Evolutionary conservation across 768 basidiomycete genomes (phyloP), one percentile per base, ranked within the genome.

Genomic region (Epithele typhae): DNA sequence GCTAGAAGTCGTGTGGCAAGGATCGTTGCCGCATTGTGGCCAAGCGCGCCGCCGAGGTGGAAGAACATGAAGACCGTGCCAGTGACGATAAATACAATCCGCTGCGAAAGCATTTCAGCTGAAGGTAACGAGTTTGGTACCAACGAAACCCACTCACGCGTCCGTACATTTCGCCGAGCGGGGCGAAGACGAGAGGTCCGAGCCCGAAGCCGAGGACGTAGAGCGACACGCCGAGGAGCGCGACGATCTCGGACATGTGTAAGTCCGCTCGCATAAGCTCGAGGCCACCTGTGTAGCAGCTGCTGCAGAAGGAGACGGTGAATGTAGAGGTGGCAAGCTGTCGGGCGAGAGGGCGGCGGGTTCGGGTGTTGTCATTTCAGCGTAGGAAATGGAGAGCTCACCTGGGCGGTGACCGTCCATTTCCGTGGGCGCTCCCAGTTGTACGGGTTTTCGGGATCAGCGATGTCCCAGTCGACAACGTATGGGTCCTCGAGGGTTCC

Each of bases 131-230:
- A 7, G 39, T 15, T 43, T 23, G 42, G 30, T 24, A 25, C 1
- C 3, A 2, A 19, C 3, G n/a, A 5, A 9, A 12, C 34, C 30
- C n/a, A 59, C 67, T 58, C 53, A 78, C 79, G 42, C 80, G 67
- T 51, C 79, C 81, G 49, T 55, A 60, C 54, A 72, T 76, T 66
- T 81, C 79, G 51, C 78, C 74, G 56, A 80, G 65, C 10, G 81
- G 76, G 15, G 79, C 78, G 60, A 79, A 80, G n/a, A 80, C 46
- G 2, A 76, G 62, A 5, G 76, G 75, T 3, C 79, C 79, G 19
- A 81, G 53, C 4, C 75, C 79, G 56, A 84, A 81, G 1, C 81
- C 81, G 24, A 84, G 61, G 25, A 85, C 78, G 57, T 81, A 84
- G 14, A 82, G 62, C 4, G 81, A 79, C 18, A 83, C 69, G 14